Conservation (phyloP, 148 eudicot species). For the Mesembryanthemum crystallinum region DNA sequence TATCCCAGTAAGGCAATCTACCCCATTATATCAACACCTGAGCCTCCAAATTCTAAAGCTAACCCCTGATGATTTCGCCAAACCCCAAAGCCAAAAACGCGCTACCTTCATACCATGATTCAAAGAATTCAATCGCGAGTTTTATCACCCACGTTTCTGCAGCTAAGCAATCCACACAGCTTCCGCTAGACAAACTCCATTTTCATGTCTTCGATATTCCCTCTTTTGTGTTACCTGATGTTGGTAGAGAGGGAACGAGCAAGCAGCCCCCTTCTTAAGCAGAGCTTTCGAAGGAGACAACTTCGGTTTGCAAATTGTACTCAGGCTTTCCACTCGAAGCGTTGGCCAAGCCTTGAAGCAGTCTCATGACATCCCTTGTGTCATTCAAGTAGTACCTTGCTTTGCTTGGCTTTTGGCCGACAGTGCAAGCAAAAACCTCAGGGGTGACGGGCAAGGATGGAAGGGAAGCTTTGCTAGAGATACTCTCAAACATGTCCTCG, state of each 20-base stretch:
- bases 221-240: no score
- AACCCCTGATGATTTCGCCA: background rate
- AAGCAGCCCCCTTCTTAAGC: no score
- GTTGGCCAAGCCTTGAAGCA: constrained; percentile 46
- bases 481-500: constrained; percentile 72
- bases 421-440: constrained; percentile 62
- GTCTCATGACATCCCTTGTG: constrained; percentile 40
- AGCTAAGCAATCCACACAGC: background rate
- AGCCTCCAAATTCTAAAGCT: no score
- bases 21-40: no score
- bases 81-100: background rate
- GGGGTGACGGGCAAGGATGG: constrained; percentile 31
- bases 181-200: background rate
- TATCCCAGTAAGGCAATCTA: no score
- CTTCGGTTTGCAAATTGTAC: constrained; percentile 20
- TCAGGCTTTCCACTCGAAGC: constrained; percentile 37
- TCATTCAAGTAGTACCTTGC: constrained; percentile 63
- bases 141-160: background rate
- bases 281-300: constrained; percentile 41
- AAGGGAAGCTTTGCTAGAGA: constrained; percentile 28
- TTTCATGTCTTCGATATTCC: no score
- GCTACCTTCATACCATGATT: background rate
- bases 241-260: no score
- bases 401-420: constrained; percentile 75
- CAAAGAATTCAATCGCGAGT: background rate